Evolutionary conservation across 1,284 basidiomycete genomes (phyloP).

Genomic region (Ustilago loliicola): DNA sequence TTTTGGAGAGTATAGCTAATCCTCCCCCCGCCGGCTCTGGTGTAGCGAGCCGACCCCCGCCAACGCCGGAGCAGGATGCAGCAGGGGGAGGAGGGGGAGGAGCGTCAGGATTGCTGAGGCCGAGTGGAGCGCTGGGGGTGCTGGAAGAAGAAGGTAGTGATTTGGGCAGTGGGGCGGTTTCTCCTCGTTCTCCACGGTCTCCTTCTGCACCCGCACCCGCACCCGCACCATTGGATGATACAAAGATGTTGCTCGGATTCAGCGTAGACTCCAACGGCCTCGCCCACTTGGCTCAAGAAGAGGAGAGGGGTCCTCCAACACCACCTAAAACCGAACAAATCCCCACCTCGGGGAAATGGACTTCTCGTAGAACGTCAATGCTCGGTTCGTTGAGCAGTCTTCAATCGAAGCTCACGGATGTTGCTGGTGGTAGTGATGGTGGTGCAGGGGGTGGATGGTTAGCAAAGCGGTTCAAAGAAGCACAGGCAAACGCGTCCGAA

Average conservation of each 20-base stretch:
- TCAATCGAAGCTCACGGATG: background rate
- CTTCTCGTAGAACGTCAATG: slow-evolving; percentile 19
- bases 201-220: slow-evolving; percentile 12
- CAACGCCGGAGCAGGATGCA: background rate
- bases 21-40: background rate
- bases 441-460: slow-evolving; percentile 13
- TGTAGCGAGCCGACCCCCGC: too few relatives aligned
- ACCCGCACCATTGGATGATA: slow-evolving; percentile 20
- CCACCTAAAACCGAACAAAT: slow-evolving; percentile 22
- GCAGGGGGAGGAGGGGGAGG: slow-evolving; percentile 20
- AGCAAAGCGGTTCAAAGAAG: slow-evolving; percentile 40
- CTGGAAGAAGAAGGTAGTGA: slow-evolving; percentile 48
- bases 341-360: background rate
- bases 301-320: slow-evolving; percentile 16
- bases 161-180: slow-evolving; percentile 32
- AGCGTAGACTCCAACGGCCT: slow-evolving; percentile 31
- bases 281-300: slow-evolving; percentile 1
- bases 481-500: slow-evolving; percentile 32
- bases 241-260: slow-evolving; percentile 27
- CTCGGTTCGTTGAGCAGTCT: slow-evolving; percentile 22
- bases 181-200: slow-evolving; percentile 39
- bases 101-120: too few relatives aligned
- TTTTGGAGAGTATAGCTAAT: slow-evolving; percentile 39
- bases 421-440: too few relatives aligned
- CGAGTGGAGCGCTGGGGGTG: slow-evolving; percentile 18